These are phyloP conservation scores for Cylindrotheca closterium DNA, from an alignment of 108 stramenopile genomes.

Conservation along the genomic window DNA sequence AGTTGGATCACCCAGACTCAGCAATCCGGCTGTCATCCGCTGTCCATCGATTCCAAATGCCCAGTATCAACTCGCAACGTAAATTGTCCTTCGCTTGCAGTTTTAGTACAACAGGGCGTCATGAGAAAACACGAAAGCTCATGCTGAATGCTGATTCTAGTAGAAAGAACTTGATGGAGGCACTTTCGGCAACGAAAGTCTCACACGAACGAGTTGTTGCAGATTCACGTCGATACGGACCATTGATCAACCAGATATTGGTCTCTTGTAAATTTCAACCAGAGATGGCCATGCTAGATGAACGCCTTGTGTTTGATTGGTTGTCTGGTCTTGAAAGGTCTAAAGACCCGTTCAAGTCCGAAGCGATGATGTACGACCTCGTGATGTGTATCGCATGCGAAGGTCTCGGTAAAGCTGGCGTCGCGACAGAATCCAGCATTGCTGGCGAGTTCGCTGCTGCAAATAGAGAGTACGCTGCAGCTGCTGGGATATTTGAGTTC, in stretches of 20 bases:
- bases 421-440: constrained; percentile 69
- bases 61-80: constrained; percentile 37
- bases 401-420: constrained; percentile 67
- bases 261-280: constrained; percentile 86
- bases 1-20: constrained; percentile 68
- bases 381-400: constrained; percentile 70
- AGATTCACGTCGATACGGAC: constrained; percentile 47
- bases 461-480: constrained; percentile 58
- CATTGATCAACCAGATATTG: constrained; percentile 76
- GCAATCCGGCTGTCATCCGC: constrained; percentile 78
- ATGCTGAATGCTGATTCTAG: constrained; percentile 49
- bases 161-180: constrained; percentile 37
- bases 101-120: constrained; percentile 53
- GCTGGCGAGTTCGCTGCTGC: constrained; percentile 80
- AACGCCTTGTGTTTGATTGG: constrained; percentile 76
- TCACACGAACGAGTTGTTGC: constrained; percentile 52
- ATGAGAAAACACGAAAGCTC: constrained; percentile 37
- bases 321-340: constrained; percentile 71
- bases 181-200: constrained; percentile 29
- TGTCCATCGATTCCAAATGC: constrained; percentile 73
- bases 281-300: constrained; percentile 71
- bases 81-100: constrained; percentile 63
- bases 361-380: constrained; percentile 90
- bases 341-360: constrained; percentile 53
- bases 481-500: constrained; percentile 76